Evolutionary conservation across 768 basidiomycete genomes (phyloP).

Genomic region (Phylloporus arenicola): DNA sequence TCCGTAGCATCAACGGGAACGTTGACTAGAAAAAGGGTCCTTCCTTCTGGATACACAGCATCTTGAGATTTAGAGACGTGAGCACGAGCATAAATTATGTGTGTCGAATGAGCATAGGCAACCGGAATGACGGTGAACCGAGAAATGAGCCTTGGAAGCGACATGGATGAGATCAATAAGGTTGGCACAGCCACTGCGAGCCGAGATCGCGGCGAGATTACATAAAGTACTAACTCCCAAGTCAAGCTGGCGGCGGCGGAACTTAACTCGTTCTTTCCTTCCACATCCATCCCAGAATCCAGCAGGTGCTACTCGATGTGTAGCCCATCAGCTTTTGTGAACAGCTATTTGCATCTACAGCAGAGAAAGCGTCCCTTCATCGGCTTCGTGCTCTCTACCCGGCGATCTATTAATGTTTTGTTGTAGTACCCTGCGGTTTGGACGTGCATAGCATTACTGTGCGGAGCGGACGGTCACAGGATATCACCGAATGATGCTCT

Average conservation of each 20-base stretch:
- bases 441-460: not conserved
- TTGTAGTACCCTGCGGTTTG: not conserved
- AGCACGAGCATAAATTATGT: slow-evolving; percentile 72
- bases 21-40: slow-evolving; percentile 87
- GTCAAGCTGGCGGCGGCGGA: too few relatives aligned
- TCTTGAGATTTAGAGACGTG: slow-evolving; percentile 49
- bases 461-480: not conserved
- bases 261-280: too few relatives aligned
- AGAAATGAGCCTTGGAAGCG: slow-evolving; percentile 24
- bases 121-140: slow-evolving; percentile 37
- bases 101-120: slow-evolving; percentile 41
- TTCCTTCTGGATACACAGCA: slow-evolving; percentile 40
- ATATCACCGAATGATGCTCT: not conserved
- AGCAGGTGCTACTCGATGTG: too few relatives aligned
- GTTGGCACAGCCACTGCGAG: not conserved
- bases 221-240: too few relatives aligned
- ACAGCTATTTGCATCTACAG: too few relatives aligned
- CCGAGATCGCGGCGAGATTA: too few relatives aligned
- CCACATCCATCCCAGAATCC: too few relatives aligned
- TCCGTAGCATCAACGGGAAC: slow-evolving; percentile 85
- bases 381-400: too few relatives aligned
- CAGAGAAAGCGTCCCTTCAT: too few relatives aligned
- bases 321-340: too few relatives aligned
- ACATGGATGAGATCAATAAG: slow-evolving; percentile 2
- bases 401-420: too few relatives aligned